Base-by-base conservation (phyloP, 2,329 filamentous ascomycete genomes). In the Volutella citrinella region DNA sequence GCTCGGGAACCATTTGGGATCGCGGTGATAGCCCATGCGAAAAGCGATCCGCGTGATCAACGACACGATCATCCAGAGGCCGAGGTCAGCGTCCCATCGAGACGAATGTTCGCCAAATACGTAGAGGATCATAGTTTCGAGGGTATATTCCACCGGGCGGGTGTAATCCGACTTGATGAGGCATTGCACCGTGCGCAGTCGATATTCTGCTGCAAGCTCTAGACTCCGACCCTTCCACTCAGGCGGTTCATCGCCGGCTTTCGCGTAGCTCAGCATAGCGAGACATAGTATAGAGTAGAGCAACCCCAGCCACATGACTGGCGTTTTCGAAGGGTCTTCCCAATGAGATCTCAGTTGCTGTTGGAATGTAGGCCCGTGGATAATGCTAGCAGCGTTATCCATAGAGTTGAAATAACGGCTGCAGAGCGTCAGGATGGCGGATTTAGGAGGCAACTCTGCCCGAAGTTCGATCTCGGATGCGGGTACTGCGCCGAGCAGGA, bases 381-480 rank as follows among this genome's bases (percentile, higher is more conserved):
- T 76, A 45, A 93, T 80, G 55, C 79, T 82, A 57, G 81, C 78
- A n/a, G 76, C 73, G 23, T 77, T 78, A 44, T 83, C 79, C 63
- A 80, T 74, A 1, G 85, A 91, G 57, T 91, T 91, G 69, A 97
- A 96, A 57, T 94, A 98, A 40, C 91, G 80, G 42, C 83, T 82
- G 42, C 95, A 84, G 13, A 97, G 71, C 16, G 87, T 82, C 52
- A 95, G 80, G n/a, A 93, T 84, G 16, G 81, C 84, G 22, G 85
- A 80, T 55, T 89, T 91, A 0, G 83, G 73, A 3, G 93, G 93
- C 25, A 97, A 74, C 30, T 84, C 80, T 18, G 82, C 77, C 42
- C 94, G 76, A 10, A 97, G 72, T 53, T 97, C 91, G 13, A 76
- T 66, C 50, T 87, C 84, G 24, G 81, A 81, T 10, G 83, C 81